Conservation (phyloP, 2,329 filamentous ascomycete genomes). For the Tolypocladium cylindrosporum region DNA sequence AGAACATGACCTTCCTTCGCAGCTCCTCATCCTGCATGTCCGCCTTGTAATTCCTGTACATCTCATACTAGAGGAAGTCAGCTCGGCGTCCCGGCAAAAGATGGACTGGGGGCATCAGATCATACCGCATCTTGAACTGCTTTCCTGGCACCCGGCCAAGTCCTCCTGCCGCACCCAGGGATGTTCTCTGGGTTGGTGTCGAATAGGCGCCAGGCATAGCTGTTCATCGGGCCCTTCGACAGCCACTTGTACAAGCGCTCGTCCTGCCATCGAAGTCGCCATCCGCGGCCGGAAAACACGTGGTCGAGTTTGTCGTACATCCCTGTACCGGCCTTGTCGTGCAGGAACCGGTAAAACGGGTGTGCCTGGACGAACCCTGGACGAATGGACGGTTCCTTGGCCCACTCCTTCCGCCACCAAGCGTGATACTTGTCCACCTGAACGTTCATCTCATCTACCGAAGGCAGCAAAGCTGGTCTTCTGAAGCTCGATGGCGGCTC, state of each 20-base stretch:
- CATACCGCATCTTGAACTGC: slow-evolving; percentile 12
- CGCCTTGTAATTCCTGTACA: background rate
- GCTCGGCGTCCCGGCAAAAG: background rate
- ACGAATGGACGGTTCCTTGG: slow-evolving; percentile 10
- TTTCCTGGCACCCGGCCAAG: slow-evolving; percentile 12
- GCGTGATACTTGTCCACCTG: slow-evolving; percentile 14
- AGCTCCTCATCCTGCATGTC: background rate
- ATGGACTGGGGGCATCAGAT: background rate
- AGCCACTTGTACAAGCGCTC: slow-evolving; percentile 13
- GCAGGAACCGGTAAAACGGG: slow-evolving; percentile 14
- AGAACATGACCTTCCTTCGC: background rate
- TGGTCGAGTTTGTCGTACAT: slow-evolving; percentile 15
- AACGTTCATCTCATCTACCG: slow-evolving; percentile 12
- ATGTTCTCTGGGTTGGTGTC: slow-evolving; percentile 14
- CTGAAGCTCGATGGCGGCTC: slow-evolving; percentile 5
- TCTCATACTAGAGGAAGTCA: background rate
- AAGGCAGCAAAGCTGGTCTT: slow-evolving; percentile 10
- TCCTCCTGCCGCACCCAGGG: slow-evolving; percentile 14
- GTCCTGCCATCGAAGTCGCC: slow-evolving; percentile 14
- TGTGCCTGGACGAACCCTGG: slow-evolving; percentile 11
- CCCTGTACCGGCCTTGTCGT: slow-evolving; percentile 14
- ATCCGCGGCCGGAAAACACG: slow-evolving; percentile 9
- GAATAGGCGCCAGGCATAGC: slow-evolving; percentile 14
- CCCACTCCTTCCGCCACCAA: slow-evolving; percentile 15
- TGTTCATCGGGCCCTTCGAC: slow-evolving; percentile 14